These are phyloP conservation scores for Chloroidium sp. DNA, from an alignment of 163 green algal genomes.

Conservation along the genomic window DNA sequence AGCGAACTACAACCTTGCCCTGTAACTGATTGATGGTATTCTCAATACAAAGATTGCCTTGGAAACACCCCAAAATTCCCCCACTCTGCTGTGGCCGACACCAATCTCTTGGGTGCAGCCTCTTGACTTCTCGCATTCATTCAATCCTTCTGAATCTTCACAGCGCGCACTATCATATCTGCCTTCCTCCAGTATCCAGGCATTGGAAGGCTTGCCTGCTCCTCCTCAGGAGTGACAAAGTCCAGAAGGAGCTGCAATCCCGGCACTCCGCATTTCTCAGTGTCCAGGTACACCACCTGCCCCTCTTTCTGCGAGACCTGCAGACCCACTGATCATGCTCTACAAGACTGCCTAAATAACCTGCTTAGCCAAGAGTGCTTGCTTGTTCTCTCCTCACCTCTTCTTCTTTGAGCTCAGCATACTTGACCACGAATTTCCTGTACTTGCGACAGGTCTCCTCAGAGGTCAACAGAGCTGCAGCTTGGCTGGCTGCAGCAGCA, in stretches of 20 bases:
- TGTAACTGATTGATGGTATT: too few relatives aligned
- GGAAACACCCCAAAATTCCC: too few relatives aligned
- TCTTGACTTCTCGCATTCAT: too few relatives aligned
- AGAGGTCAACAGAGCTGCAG: slow-evolving; percentile 18
- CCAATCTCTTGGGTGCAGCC: too few relatives aligned
- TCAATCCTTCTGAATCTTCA: too few relatives aligned
- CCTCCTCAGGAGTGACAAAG: slow-evolving; percentile 65
- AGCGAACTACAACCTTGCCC: not conserved
- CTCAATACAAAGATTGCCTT: too few relatives aligned
- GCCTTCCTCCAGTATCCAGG: not conserved
- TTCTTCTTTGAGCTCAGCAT: slow-evolving; percentile 19
- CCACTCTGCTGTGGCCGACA: too few relatives aligned
- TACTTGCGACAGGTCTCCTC: slow-evolving; percentile 4
- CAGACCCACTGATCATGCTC: not conserved
- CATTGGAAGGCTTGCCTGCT: slow-evolving; percentile 20
- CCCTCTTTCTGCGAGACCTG: not conserved
- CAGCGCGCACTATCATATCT: too few relatives aligned
- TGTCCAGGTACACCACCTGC: not conserved
- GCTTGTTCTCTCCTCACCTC: slow-evolving; percentile 2
- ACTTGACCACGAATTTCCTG: slow-evolving; percentile 24
- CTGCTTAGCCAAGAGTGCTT: not conserved
- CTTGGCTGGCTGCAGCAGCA: slow-evolving; percentile 18
- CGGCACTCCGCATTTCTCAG: slow-evolving; percentile 43
- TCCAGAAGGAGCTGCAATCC: slow-evolving; percentile 56
- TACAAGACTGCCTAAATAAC: not conserved